Percentiles rank a stretch among this genome's conserved stretches.
Evolutionary conservation across 768 basidiomycete species (phyloP).

Genomic region (Serendipita vermifera): DNA sequence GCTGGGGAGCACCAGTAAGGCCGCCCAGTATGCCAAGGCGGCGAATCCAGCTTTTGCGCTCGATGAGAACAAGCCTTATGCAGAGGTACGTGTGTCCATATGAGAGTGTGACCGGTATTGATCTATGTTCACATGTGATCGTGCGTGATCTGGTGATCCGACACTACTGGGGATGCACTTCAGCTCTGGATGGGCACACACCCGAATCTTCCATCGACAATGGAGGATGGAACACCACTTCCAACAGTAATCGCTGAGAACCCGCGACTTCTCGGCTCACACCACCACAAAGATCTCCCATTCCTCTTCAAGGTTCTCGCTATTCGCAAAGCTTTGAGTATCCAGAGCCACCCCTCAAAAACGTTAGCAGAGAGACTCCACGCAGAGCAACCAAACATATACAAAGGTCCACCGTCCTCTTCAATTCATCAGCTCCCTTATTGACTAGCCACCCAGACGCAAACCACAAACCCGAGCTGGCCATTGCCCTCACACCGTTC

Average conservation of each 20-base stretch:
- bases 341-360: slow-evolving; percentile 90
- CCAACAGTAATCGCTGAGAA: slow-evolving; percentile 50
- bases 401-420: slow-evolving; percentile 57
- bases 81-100: slow-evolving; percentile 52
- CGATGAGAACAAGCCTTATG: slow-evolving; percentile 68
- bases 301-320: slow-evolving; percentile 89
- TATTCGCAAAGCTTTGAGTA: slow-evolving; percentile 78
- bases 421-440: not conserved
- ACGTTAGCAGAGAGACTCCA: slow-evolving; percentile 58
- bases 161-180: slow-evolving; percentile 5
- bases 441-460: slow-evolving; percentile 37
- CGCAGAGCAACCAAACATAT: slow-evolving; percentile 59
- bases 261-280: slow-evolving; percentile 53
- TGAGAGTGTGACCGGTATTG: not conserved
- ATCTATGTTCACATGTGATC: not conserved
- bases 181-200: slow-evolving; percentile 99
- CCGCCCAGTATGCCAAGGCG: slow-evolving; percentile 67
- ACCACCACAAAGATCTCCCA: slow-evolving; percentile 55
- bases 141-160: slow-evolving; percentile 1
- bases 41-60: slow-evolving; percentile 51
- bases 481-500: slow-evolving; percentile 88
- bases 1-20: slow-evolving; percentile 63
- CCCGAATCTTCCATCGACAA: slow-evolving; percentile 50
- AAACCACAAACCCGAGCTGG: slow-evolving; percentile 99
- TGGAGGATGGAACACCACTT: slow-evolving; percentile 31